These are phyloP conservation scores for Spathaspora arborariae DNA, from an alignment of 805 yeast genomes.

Conservation along the genomic window DNA sequence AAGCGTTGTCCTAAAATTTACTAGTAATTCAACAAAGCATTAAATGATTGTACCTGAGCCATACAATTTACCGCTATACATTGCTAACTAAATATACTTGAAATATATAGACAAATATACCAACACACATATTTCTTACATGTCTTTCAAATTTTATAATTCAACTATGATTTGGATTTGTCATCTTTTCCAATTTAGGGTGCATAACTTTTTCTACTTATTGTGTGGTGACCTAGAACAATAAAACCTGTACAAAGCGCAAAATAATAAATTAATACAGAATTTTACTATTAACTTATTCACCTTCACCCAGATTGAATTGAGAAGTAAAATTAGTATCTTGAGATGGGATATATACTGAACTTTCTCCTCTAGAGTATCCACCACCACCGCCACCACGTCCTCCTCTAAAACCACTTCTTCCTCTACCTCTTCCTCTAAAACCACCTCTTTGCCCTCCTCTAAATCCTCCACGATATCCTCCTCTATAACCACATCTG, in stretches of 20 bases:
- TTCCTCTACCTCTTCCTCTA: constrained; percentile 40
- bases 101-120: background rate
- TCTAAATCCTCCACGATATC: constrained; percentile 41
- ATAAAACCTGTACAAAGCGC: background rate
- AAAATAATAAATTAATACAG: background rate
- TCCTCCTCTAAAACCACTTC: constrained; percentile 26
- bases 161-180: background rate
- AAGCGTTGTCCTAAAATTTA: too few relatives aligned
- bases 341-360: constrained; percentile 19
- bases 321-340: constrained; percentile 9
- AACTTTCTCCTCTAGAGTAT: constrained; percentile 10
- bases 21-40: background rate
- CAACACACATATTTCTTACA: background rate
- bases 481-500: constrained; percentile 26
- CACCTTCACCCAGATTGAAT: background rate
- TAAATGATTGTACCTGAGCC: background rate
- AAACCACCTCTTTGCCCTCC: constrained; percentile 43
- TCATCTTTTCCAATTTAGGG: background rate
- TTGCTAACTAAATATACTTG: background rate
- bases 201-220: too few relatives aligned
- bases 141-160: background rate
- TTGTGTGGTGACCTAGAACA: too few relatives aligned
- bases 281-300: background rate
- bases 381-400: background rate
- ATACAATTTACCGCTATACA: background rate